Evolutionary conservation across 1,139 yeast species (phyloP).

Genomic region (Zhuliangozyma blackwelliae): DNA sequence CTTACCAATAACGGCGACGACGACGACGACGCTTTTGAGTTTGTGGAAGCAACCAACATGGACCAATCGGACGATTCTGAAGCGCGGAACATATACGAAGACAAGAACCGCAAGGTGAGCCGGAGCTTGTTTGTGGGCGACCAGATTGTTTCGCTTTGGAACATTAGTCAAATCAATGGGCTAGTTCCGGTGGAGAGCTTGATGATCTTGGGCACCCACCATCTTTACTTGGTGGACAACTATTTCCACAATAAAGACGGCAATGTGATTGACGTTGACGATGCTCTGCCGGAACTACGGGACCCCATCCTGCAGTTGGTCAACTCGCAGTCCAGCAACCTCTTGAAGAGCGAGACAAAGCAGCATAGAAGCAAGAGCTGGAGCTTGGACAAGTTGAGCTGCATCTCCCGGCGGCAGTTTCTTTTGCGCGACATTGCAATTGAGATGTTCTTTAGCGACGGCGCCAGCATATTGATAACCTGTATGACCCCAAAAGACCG

Average conservation of each 20-base stretch:
- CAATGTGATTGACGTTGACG: constrained; percentile 64
- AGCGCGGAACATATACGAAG: constrained; percentile 41
- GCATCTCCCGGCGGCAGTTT: constrained; percentile 70
- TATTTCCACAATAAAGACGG: constrained; percentile 58
- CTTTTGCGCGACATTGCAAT: constrained; percentile 72
- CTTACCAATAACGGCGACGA: constrained; percentile 19
- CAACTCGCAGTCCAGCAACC: constrained; percentile 28
- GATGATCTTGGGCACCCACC: constrained; percentile 59
- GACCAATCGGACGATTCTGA: constrained; percentile 30
- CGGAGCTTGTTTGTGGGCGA: constrained; percentile 71
- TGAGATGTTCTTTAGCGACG: constrained; percentile 71
- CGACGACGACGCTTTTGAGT: constrained; percentile 35
- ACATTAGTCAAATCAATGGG: constrained; percentile 70
- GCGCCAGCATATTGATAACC: constrained; percentile 62
- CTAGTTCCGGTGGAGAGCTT: constrained; percentile 70
- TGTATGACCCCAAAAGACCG: constrained; percentile 49
- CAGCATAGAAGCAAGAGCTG: constrained; percentile 50
- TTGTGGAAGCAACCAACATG: constrained; percentile 10
- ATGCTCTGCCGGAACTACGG: constrained; percentile 55
- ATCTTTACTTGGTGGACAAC: constrained; percentile 64
- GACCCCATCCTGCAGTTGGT: constrained; percentile 67
- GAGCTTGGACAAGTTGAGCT: constrained; percentile 53
- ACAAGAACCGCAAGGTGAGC: constrained; percentile 68
- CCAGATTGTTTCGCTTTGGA: constrained; percentile 64
- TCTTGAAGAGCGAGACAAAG: constrained; percentile 16